Evolutionary conservation across 176 grass and related monocot genomes (phyloP), one percentile per base, ranked within the genome.

Genomic region (Oryza meyeriana): DNA sequence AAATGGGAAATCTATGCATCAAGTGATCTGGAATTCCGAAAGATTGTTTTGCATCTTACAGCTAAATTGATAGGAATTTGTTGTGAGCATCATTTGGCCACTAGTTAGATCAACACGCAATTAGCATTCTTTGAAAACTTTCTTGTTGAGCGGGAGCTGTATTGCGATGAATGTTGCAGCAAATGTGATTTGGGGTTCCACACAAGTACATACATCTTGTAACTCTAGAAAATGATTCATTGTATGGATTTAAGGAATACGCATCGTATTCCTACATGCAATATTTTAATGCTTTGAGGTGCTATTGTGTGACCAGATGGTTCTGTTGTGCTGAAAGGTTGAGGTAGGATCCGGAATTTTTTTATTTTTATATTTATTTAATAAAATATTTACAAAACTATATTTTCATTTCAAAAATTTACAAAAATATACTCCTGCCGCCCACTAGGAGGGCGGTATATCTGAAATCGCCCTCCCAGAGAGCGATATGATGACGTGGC

Each of bases 1-100:
- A 58, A 30, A 22, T 42, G 47, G 75, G 22, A 64, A 41, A 32
- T 59, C 22, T 3, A 7, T 25, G 30, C 11, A 52, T 22, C 64
- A 30, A 40, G 69, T 20, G 22, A 34, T 48, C 24, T 7, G 33
- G 38, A 25, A 44, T 45, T 39, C 68, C n/a, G 11, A 74, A 52
- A 69, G 74, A 77, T 25, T 67, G 36, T 74, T 83, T 86, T 42
- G 36, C 48, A 47, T 69, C 68, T 71, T 39, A 77, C 47, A 40
- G 17, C 45, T 39, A 44, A 17, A 72, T 38, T 74, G 52, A 52
- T 74, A 61, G 38, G 39, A 55, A 83, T 83, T 83, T 77, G 9
- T 58, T 74, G 29, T 47, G 27, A 59, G 77, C 66, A 77, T 81
- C 41, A 34, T 71, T 58, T 81, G 44, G 66, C 34, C 25, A 52